These are phyloP conservation scores for Rhizophora apiculata DNA, from an alignment of 345 rosid genomes.

Conservation along the genomic window DNA sequence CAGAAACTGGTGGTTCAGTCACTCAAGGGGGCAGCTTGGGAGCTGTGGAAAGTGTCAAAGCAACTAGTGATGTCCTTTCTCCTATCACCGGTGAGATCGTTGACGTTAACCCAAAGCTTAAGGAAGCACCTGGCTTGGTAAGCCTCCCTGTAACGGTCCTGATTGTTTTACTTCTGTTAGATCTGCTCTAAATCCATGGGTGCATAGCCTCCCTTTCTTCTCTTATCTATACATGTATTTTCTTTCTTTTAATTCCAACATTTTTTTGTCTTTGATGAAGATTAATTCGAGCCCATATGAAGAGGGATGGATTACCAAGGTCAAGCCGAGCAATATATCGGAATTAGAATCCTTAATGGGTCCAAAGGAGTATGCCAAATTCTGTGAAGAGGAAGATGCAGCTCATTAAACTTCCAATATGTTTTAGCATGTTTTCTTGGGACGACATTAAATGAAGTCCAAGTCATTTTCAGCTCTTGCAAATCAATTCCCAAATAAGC, in stretches of 20 bases:
- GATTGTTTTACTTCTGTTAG: neutral
- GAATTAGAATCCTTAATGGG: slow-evolving; percentile 78
- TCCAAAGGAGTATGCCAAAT: slow-evolving; percentile 73
- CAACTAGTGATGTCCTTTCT: slow-evolving; percentile 84
- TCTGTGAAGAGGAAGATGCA: slow-evolving; percentile 97
- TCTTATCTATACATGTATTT: neutral
- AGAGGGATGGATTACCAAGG: slow-evolving; percentile 98
- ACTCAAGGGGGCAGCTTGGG: slow-evolving; percentile 66
- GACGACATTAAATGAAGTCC: no score
- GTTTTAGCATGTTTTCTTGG: no score
- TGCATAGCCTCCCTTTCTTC: neutral
- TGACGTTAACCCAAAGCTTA: slow-evolving; percentile 74
- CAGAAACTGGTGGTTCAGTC: slow-evolving; percentile 59
- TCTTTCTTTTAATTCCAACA: neutral
- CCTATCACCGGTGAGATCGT: slow-evolving; percentile 85
- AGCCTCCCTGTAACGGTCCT: neutral
- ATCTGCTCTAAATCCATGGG: no score
- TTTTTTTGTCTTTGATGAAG: slow-evolving; percentile 33
- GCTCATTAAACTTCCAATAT: slow-evolving; percentile 48
- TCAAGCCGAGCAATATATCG: slow-evolving; percentile 77
- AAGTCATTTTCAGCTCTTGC: no score
- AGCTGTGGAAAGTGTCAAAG: slow-evolving; percentile 95
- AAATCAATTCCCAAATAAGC: no score
- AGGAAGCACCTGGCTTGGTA: slow-evolving; percentile 78
- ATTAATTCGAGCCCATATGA: slow-evolving; percentile 87